Percentiles rank a stretch among this genome's conserved stretches.
Conservation (phyloP, 2,329 filamentous ascomycete species). For the Colletotrichum horii region DNA sequence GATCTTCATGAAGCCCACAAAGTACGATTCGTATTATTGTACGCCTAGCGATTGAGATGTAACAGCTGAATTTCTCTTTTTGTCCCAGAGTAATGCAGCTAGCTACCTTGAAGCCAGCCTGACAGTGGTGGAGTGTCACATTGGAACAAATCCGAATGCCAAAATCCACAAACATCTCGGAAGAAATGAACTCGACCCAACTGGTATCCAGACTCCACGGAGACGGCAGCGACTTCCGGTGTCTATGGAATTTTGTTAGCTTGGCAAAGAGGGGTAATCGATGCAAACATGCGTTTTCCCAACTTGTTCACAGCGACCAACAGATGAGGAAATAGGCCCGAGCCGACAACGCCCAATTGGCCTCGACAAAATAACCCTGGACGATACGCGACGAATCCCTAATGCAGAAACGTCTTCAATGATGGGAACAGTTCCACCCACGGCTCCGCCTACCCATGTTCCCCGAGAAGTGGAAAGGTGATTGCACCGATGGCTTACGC, state of each 20-base stretch:
- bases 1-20: not conserved
- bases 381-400: not conserved
- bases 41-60: not conserved
- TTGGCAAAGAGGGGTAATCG: not conserved
- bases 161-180: not conserved
- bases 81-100: not conserved
- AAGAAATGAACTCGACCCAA: not conserved
- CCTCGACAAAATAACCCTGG: not conserved
- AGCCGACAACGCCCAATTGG: not conserved
- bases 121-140: not conserved
- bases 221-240: not conserved
- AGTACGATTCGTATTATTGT: not conserved
- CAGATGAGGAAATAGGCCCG: not conserved
- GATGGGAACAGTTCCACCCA: not conserved
- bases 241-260: not conserved
- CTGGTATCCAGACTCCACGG: not conserved
- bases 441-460: not conserved
- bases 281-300: not conserved
- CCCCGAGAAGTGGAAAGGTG: not conserved
- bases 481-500: not conserved
- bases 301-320: not conserved
- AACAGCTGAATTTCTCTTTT: no score
- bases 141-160: accelerated
- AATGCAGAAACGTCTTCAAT: not conserved
- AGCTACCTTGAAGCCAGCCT: not conserved